Base-by-base conservation (phyloP, 306 rosid genomes). In the Oxytropis ochrocephala region DNA sequence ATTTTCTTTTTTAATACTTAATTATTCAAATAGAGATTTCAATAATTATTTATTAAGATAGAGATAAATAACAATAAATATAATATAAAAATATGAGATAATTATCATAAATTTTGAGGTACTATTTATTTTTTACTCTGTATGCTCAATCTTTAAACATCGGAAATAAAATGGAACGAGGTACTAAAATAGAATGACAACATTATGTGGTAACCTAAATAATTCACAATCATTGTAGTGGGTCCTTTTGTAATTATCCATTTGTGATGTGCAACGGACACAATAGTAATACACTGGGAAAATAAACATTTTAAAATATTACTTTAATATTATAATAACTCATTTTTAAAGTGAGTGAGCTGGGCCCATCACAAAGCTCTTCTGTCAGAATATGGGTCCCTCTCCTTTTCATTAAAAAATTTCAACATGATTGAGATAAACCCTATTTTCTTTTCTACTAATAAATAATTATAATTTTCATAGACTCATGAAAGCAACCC, bases 221-320 rank as follows among this genome's bases (percentile, higher is more conserved):
- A 53, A 73, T 68, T 46, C 69, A 74, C 68, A 79, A 79, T 79
- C 64, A 79, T 79, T 62, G 58, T 24, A 7, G 64, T 69, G 77
- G 69, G 52, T 27, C 83, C 39, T 4, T 0, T 1, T 14, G 49
- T 61, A 67, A 79, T 24, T 24, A 24, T 79, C 67, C 68, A 74
- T 73, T 73, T 66, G 38, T 58, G 19, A 6, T 48, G 60, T 38
- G 32, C 60, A 57, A 17, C 10, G 24, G 19, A 6, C 29, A 69
- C 0, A 35, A 41, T 41, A 12, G 32, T 48, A 38, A 43, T 36
- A 12, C 10, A 58, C 5, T 5, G 21, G 1, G 12, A 24, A 60
- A 60, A 57, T 55, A 59, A 48, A 0, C 11, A 66, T 76, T 67
- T 56, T 7, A 11, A 58, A 67, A 55, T 4, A 12, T 6, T 16